Evolutionary conservation across 805 yeast genomes (phyloP).

Genomic region (Henningerozyma blattae): DNA sequence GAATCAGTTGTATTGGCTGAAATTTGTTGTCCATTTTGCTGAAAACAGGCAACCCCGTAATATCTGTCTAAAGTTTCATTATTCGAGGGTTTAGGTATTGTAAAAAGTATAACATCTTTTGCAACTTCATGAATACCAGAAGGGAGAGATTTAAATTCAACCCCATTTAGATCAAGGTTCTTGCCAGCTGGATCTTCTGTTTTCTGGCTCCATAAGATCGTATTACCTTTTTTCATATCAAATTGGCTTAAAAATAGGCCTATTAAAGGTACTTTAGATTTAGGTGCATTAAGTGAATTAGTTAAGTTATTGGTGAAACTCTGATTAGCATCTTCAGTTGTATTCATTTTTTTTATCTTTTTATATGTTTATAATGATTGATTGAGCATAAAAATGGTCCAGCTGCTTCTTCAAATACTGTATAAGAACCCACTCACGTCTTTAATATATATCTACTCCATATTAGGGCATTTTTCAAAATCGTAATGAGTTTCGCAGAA

Average conservation of each 20-base stretch:
- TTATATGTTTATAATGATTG: too few relatives aligned
- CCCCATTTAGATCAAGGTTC: slow-evolving; percentile 26
- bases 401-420: too few relatives aligned
- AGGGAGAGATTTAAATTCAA: slow-evolving; percentile 58
- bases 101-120: slow-evolving; percentile 45
- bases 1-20: slow-evolving; percentile 5
- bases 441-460: too few relatives aligned
- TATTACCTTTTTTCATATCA: slow-evolving; percentile 24
- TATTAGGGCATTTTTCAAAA: too few relatives aligned
- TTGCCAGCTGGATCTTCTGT: slow-evolving; percentile 5
- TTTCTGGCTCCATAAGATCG: slow-evolving; percentile 17
- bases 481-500: too few relatives aligned
- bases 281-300: background rate
- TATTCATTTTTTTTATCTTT: too few relatives aligned
- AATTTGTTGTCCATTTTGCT: slow-evolving; percentile 30
- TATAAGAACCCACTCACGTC: too few relatives aligned
- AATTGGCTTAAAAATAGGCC: slow-evolving; percentile 21
- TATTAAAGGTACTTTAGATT: background rate
- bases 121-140: slow-evolving; percentile 49
- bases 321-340: too few relatives aligned
- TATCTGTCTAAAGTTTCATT: slow-evolving; percentile 8
- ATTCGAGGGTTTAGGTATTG: slow-evolving; percentile 20
- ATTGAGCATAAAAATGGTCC: too few relatives aligned
- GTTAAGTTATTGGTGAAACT: too few relatives aligned
- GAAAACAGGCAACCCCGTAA: slow-evolving; percentile 42